phyloP scores from a whole-genome alignment of 2,329 filamentous ascomycete genomes.

The Pseudogymnoascus sp. region DNA sequence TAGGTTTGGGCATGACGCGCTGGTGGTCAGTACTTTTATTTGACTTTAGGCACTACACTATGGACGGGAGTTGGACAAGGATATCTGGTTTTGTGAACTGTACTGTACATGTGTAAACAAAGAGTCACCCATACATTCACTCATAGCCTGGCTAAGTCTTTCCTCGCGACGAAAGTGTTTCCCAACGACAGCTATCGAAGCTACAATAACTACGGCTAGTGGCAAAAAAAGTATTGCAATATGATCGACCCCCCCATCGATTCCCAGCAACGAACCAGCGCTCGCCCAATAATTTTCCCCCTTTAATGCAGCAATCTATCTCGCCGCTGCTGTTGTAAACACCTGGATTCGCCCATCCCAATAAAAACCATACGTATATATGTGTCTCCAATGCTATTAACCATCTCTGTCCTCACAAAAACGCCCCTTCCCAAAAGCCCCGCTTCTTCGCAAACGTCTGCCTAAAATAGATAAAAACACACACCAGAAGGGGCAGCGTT shows the following conservation, averaged over 20 bases:
- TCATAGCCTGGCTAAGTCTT: neutral
- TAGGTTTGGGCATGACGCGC: neutral
- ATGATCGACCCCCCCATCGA: neutral
- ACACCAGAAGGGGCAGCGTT: constrained; percentile 11
- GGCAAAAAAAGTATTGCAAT: neutral
- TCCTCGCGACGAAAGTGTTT: neutral
- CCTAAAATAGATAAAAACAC: neutral
- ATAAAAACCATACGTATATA: neutral
- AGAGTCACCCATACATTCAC: neutral
- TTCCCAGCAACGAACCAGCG: neutral
- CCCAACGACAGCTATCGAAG: neutral
- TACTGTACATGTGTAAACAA: neutral
- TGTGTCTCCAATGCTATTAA: neutral
- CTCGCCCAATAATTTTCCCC: neutral
- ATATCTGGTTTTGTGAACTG: neutral
- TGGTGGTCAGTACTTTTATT: neutral
- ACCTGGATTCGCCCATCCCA: neutral
- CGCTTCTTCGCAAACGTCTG: neutral
- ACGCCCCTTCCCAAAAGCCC: neutral
- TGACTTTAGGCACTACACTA: neutral
- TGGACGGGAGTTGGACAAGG: neutral
- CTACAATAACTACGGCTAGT: neutral
- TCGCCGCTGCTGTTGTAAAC: neutral
- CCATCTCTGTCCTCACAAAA: neutral
- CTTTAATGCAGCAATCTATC: neutral